Base-by-base conservation (phyloP, 2,329 filamentous ascomycete genomes). In the Cryphonectria nitschkei region DNA sequence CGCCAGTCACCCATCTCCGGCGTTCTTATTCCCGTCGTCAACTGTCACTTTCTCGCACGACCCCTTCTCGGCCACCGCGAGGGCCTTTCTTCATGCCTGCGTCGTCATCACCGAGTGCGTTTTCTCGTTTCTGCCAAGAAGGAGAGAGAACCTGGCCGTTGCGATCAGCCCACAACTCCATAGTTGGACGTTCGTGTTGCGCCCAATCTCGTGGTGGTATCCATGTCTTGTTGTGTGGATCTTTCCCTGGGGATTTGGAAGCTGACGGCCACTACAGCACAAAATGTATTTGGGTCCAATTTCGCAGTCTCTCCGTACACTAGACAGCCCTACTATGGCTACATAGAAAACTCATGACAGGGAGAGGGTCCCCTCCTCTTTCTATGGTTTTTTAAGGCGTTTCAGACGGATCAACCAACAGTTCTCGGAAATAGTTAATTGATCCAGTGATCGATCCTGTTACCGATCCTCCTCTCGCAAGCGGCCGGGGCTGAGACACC, bases 381-480 rank as follows among this genome's bases (percentile, higher is more conserved):
- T 19, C 22, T 52, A 2, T 16, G 16, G 5, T 32, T 32, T 19
- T 29, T 32, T 16, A 2, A 32, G 26, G 54, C 29, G 54, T 58
- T 14, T 29, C 50, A 29, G 3, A 32, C 13, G 8, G 54, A 58
- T 58, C 54, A 29, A 32, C 54, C 13, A 32, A 32, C 54, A 19
- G 22, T 16, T 32, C 54, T 32, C 29, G 54, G 54, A 7, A 19
- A 34, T 58, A 58, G 54, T 8, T 34, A 32, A 14, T 58, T 32
- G 54, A 58, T 58, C 54, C 54, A 32, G 54, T 19, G 54, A 58
- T 58, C 54, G 54, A 58, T 58, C 54, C 29, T 56, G 52, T 26
- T 29, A 32, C 29, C 29, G 13, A 14, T 50, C 26, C 26, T 32
- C 54, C 54, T 29, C n/a, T 16, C 14, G 29, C 29, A 19, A 8